A percentile compares a stretch with the other conserved stretches of the same genome.
phyloP scores from a whole-genome alignment of 371 early-diverging fungal genomes.

The Batkoa obscura region DNA sequence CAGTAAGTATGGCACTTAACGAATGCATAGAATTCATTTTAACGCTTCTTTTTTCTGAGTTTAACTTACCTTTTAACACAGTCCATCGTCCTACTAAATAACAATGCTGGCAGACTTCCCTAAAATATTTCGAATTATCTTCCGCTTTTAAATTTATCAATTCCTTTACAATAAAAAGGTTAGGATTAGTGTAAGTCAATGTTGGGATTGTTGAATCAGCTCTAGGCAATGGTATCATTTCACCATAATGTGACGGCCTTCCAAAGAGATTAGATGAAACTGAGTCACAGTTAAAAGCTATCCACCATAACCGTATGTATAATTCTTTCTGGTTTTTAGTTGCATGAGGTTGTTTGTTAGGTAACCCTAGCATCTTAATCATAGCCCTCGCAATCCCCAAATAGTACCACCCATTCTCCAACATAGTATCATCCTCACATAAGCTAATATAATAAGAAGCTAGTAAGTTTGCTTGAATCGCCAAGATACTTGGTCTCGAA shows the following conservation, averaged over 20 bases:
- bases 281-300: not conserved
- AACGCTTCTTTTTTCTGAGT: not conserved
- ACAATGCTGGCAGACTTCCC: not conserved
- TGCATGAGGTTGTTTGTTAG: not conserved
- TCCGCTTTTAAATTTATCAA: not conserved
- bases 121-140: not conserved
- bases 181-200: not conserved
- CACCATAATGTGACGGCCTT: not conserved
- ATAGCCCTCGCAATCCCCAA: not conserved
- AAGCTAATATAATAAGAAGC: not conserved
- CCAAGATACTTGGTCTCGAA: not conserved
- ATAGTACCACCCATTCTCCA: not conserved
- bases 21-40: not conserved
- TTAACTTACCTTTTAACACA: not conserved
- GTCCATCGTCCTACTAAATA: not conserved
- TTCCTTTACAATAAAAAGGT: not conserved
- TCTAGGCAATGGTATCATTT: not conserved
- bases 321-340: not conserved
- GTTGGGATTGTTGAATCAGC: not conserved
- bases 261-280: not conserved
- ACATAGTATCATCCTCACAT: not conserved
- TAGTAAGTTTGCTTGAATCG: not conserved
- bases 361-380: not conserved
- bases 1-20: not conserved
- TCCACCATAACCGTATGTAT: not conserved